A percentile compares a stretch with the other conserved stretches of the same genome.
These are phyloP conservation scores for Cynara cardunculus DNA, from an alignment of 129 eudicot genomes.

Conservation along the genomic window DNA sequence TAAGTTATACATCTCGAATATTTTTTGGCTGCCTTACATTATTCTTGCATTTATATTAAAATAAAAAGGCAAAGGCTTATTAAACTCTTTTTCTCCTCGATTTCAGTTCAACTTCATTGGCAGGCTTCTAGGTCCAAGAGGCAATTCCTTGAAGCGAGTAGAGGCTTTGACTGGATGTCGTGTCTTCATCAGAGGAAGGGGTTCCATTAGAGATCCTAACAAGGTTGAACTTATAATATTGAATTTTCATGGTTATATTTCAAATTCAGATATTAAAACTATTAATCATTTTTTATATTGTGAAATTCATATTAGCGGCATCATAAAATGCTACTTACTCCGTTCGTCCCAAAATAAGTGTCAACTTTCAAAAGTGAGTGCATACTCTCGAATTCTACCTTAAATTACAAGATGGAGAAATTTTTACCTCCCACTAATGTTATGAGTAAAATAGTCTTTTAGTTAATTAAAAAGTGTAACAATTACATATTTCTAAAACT, in stretches of 20 bases:
- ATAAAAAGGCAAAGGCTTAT: background rate
- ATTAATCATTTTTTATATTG: background rate
- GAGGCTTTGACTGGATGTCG: conserved; percentile 82
- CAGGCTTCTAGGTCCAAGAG: conserved; percentile 77
- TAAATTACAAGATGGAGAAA: background rate
- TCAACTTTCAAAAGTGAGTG: background rate
- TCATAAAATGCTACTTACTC: background rate
- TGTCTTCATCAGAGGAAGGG: conserved; percentile 71
- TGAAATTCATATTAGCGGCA: background rate
- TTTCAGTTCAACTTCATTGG: conserved; percentile 71
- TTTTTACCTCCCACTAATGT: background rate
- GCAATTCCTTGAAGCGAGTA: conserved; percentile 74
- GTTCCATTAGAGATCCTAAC: conserved; percentile 67
- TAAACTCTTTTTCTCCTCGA: background rate
- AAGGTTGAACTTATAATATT: conserved; percentile 38
- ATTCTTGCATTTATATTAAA: background rate
- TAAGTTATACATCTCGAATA: conserved; percentile 27
- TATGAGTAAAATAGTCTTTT: background rate
- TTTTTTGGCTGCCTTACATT: background rate
- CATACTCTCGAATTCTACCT: background rate
- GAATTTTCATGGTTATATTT: background rate
- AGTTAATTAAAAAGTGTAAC: background rate
- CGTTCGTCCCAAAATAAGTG: background rate
- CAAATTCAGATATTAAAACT: background rate
- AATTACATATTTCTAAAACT: background rate